Conservation (phyloP, 2,329 filamentous ascomycete species). For the Keithomyces neogunnii region DNA sequence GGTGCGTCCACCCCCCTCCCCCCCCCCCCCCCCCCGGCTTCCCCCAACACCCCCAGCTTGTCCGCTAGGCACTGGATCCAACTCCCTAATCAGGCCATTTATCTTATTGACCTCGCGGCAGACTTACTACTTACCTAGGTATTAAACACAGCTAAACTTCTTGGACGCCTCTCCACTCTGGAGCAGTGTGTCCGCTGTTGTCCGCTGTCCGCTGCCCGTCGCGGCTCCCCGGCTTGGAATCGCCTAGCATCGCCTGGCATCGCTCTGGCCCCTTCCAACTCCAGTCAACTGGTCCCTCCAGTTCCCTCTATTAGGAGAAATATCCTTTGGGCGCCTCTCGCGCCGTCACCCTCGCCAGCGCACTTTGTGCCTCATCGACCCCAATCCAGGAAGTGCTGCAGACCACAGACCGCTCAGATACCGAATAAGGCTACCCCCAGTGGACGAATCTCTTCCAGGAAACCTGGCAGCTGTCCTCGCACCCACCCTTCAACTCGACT, state of each 20-base stretch:
- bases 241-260: background rate
- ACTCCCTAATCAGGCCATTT: constrained; percentile 15
- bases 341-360: constrained; percentile 1
- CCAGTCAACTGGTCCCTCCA: background rate
- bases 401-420: constrained; percentile 8
- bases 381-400: constrained; percentile 9
- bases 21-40: background rate
- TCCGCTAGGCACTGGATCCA: constrained; percentile 5
- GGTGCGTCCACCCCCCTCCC: background rate
- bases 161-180: constrained; percentile 9
- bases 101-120: constrained; percentile 5
- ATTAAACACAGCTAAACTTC: background rate
- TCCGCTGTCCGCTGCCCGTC: constrained; percentile 9
- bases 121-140: background rate
- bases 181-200: background rate
- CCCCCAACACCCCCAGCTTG: constrained; percentile 3
- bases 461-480: constrained; percentile 3
- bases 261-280: background rate
- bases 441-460: background rate
- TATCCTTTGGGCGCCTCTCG: constrained; percentile 7
- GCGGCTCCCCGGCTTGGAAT: constrained; percentile 10
- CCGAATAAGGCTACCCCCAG: constrained; percentile 9
- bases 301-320: too few relatives aligned
- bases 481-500: constrained; percentile 11
- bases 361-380: constrained; percentile 4